phyloP scores from a whole-genome alignment of 148 eudicot species.

The Suaeda aralocaspica region DNA sequence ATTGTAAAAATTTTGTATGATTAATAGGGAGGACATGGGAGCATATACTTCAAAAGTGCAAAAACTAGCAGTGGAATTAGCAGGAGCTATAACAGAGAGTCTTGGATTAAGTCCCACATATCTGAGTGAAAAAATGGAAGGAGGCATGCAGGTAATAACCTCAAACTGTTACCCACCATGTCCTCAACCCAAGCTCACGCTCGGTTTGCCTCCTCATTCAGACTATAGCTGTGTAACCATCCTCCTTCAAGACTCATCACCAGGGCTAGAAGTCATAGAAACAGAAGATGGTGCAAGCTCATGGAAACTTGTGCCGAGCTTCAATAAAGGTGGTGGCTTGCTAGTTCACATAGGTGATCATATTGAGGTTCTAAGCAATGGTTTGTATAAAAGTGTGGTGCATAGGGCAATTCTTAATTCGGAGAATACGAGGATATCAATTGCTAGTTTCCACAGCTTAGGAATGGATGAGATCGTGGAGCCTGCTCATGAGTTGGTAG shows the following conservation, averaged over 20 bases:
- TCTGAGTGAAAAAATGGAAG: conserved; percentile 25
- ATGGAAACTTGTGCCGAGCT: conserved; percentile 41
- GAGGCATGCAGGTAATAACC: conserved; percentile 54
- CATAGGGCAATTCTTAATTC: conserved; percentile 44
- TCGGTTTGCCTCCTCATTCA: conserved; percentile 62
- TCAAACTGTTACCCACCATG: conserved; percentile 56
- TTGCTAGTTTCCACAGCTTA: conserved; percentile 60
- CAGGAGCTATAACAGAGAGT: conserved; percentile 45
- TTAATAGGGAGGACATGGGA: conserved; percentile 49
- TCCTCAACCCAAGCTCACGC: conserved; percentile 42
- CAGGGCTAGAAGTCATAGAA: conserved; percentile 46
- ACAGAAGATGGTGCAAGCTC: conserved; percentile 27
- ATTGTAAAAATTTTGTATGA: too few relatives aligned
- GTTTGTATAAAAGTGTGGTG: conserved; percentile 50
- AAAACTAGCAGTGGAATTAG: conserved; percentile 31
- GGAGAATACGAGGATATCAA: conserved; percentile 44
- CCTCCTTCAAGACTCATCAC: conserved; percentile 37
- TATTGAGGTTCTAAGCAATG: conserved; percentile 61
- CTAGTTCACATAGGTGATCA: conserved; percentile 57
- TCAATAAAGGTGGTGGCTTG: conserved; percentile 40
- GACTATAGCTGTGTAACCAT: conserved; percentile 55
- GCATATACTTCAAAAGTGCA: conserved; percentile 28
- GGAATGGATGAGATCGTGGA: conserved; percentile 53
- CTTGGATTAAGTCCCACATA: conserved; percentile 40
- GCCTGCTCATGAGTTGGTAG: conserved; percentile 42